Conservation (phyloP, 2,329 filamentous ascomycete genomes). For the Xylaria sp. region DNA sequence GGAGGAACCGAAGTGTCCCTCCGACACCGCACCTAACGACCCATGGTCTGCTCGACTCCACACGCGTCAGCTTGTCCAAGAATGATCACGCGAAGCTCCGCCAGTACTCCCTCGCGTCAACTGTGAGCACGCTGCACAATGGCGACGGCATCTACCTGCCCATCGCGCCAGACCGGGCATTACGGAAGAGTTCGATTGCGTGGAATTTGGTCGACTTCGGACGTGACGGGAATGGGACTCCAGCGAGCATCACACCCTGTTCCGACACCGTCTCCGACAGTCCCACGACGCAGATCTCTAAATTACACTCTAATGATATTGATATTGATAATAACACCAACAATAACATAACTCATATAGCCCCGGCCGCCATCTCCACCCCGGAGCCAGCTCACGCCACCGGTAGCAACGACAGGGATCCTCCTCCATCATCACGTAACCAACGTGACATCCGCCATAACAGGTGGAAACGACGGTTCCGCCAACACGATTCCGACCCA, state of each 20-base stretch:
- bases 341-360: not conserved
- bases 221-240: constrained; percentile 27
- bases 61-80: constrained; percentile 30
- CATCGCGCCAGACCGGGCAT: constrained; percentile 17
- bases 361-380: constrained; percentile 16
- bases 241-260: constrained; percentile 14
- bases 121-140: constrained; percentile 45
- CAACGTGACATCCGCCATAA: not conserved
- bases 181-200: constrained; percentile 37
- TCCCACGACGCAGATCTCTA: constrained; percentile 30
- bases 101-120: constrained; percentile 45
- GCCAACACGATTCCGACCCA: not conserved
- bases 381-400: constrained; percentile 12
- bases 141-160: constrained; percentile 35
- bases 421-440: not conserved
- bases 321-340: not conserved
- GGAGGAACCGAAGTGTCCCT: constrained; percentile 36
- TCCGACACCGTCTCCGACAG: constrained; percentile 21
- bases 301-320: not conserved
- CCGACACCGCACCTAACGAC: constrained; percentile 44
- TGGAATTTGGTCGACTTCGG: constrained; percentile 46
- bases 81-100: constrained; percentile 37
- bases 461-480: constrained; percentile 10
- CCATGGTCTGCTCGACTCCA: constrained; percentile 43
- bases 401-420: not conserved